Base-by-base conservation (phyloP, 495 filamentous ascomycete genomes). In the Paragyromitra xinjiangensis region DNA sequence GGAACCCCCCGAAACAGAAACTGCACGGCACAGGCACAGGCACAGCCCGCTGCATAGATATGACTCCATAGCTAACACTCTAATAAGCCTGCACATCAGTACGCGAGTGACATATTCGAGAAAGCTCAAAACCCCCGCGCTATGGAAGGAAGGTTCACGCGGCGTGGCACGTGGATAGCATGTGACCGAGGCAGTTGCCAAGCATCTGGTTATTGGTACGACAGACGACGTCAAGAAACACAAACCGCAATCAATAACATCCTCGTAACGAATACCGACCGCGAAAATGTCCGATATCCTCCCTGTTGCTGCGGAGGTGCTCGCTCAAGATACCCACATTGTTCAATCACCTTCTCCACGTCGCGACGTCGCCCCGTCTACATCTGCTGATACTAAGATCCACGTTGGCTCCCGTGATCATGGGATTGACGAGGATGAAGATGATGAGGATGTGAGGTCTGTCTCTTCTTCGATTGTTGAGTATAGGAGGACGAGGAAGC, bases 401-500 rank as follows among this genome's bases (percentile, higher is more conserved):
- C 64, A 53, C 9, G 12, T 73, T 16, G 9, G 50, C 50, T 6
- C 59, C 50, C 16, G 59, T 44, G 69, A 68, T 37, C 14, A 42
- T 29, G 59, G 62, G 8, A 50, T 63, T 26, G 63, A 71, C 39
- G 64, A 64, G 9, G 22, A 40, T 42, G 59, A 14, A 0, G 65
- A 81, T 50, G 56, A 61, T 26, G 77, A 53, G 0, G 79, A 79
- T 24, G 40, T 40, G 26, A 39, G 26, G 19, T 81, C 80, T 29
- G 78, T 81, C 37, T 81, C 79, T 1, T 81, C 75, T 4, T 82
- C 80, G 1, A 45, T 79, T 44, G 24, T 76, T 5, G 40, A 58
- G 3, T 55, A 69, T 11, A n/a, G 50, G 7, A 61, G 58, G 39
- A 1, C 48, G 71, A 74, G 81, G 69, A 83, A 83, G 68, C 88